Base-by-base conservation (phyloP, 192 early-diverging fungal genomes). In the Dissophora ornata region DNA sequence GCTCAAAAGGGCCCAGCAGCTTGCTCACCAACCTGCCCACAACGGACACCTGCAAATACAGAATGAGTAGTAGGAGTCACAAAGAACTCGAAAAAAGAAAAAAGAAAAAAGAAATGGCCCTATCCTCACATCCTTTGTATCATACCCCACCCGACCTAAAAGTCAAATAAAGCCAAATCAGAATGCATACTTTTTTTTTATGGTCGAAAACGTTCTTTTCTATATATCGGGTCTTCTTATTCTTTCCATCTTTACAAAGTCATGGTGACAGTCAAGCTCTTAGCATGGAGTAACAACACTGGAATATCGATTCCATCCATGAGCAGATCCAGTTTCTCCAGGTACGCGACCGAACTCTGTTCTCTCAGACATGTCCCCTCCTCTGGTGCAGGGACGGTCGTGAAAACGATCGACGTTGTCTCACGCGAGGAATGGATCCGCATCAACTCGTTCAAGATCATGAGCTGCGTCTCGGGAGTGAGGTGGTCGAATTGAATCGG, bases 391-490 rank as follows among this genome's bases (percentile, higher is more conserved):
- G 86, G 87, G 26, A 88, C 62, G 1, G 87, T 87, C 24, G 89
- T 85, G 57, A 90, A 85, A 1, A 88, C 79, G n/a, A 88, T 69
- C 26, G 85, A 84, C 0, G 87, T 90, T 3, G 73, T 57, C 25
- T 74, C 78, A 0, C 64, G 30, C 12, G 64, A 77, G 44, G 85
- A 85, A 25, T 87, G 69, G n/a, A 79, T 69, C 29, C 81, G 79
- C 54, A 90, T 90, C 57, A 88, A 61, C 62, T 90, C 85, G 69
- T 90, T 88, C 54, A 90, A 70, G 13, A 88, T 88, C 47, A 78
- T 64, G 40, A 87, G 80, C 48, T 90, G 89, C 0, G 86, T 84
- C 40, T 64, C 55, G 1, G 79, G 68, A 2, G 62, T 52, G 63
- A 88, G 70, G 16, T 86, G 82, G 54, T 88, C 86, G 59, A 90